Base-by-base conservation (phyloP, 371 early-diverging fungal species). In the Mucor sp. region DNA sequence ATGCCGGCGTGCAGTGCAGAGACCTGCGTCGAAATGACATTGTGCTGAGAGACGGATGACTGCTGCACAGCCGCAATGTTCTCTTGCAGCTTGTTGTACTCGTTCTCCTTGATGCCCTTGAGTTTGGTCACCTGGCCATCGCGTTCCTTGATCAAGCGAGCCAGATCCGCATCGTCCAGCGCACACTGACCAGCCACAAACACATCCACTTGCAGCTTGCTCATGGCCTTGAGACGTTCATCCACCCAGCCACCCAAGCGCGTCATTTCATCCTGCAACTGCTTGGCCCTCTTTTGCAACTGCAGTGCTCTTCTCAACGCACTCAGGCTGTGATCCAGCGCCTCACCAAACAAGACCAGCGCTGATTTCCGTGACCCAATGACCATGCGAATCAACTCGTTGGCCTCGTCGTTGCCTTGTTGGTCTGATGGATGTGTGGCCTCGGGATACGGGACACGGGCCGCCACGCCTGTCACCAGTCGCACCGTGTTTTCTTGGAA, bases 401-500 rank as follows among this genome's bases (percentile, higher is more conserved):
- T 83, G 1, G 79, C 72, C 7, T 80, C 74, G 5, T 71, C 70
- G 37, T 77, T 82, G 6, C 60, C 76, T 47, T 62, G 60, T 14
- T 74, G 65, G 23, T 80, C 79, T 0, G 64, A 41, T 5, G 69
- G 72, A 27, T 70, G 64, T 1, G 58, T 48, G 2, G 75, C 63
- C 58, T 77, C 76, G 1, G 83, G 80, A 62, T 78, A 83, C 9
- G 74, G 70, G 0, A 83, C 70, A 17, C 72, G 70, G 0, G 68
- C 33, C 1, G 80, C 70, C 5, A 74, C 69, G 8, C 60, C 59
- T 1, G 81, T 79, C 7, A 78, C 69, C 1, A 82, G 61, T 27
- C 76, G 73, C 11, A 78, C 60, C 0, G 75, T 70, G 19, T 75
- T 60, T 43, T 78, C 77, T 48, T 78, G 80, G 48, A 78, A 82